Percentiles rank a stretch among this genome's conserved stretches.
phyloP scores from a whole-genome alignment of 2,329 filamentous ascomycete genomes.

The Exserohilum rostratum region DNA sequence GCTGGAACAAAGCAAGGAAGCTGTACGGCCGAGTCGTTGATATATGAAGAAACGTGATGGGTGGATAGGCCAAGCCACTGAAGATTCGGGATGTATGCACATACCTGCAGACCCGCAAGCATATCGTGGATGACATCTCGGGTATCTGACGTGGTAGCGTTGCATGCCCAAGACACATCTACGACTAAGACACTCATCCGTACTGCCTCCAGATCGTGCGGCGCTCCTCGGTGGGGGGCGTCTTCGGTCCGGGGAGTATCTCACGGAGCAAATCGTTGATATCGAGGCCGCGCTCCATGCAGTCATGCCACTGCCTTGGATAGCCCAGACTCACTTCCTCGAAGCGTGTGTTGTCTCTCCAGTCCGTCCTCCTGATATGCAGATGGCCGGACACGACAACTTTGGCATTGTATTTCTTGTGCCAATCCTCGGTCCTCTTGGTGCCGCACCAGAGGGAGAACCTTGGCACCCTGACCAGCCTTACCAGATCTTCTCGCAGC shows the following conservation, averaged over 20 bases:
- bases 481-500: constrained; percentile 53
- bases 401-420: constrained; percentile 53
- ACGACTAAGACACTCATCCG: constrained; percentile 22
- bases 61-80: constrained; percentile 6
- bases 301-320: constrained; percentile 55
- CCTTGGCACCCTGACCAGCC: constrained; percentile 50
- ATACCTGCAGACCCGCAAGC: constrained; percentile 11
- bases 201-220: constrained; percentile 39
- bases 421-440: constrained; percentile 56
- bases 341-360: constrained; percentile 54
- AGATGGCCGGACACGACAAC: constrained; percentile 56
- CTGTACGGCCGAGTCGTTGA: constrained; percentile 1
- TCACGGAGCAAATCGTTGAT: constrained; percentile 55
- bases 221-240: constrained; percentile 30
- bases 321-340: constrained; percentile 57
- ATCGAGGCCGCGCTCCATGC: constrained; percentile 50
- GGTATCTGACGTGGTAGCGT: constrained; percentile 4
- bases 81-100: constrained; percentile 3
- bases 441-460: constrained; percentile 58
- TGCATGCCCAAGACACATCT: not conserved
- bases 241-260: constrained; percentile 52
- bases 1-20: not conserved
- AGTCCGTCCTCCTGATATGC: constrained; percentile 55
- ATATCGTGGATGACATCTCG: constrained; percentile 1
- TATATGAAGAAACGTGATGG: constrained; percentile 7